These are phyloP conservation scores for Ensete ventricosum DNA, from an alignment of 176 grass and related monocot genomes.

Conservation along the genomic window DNA sequence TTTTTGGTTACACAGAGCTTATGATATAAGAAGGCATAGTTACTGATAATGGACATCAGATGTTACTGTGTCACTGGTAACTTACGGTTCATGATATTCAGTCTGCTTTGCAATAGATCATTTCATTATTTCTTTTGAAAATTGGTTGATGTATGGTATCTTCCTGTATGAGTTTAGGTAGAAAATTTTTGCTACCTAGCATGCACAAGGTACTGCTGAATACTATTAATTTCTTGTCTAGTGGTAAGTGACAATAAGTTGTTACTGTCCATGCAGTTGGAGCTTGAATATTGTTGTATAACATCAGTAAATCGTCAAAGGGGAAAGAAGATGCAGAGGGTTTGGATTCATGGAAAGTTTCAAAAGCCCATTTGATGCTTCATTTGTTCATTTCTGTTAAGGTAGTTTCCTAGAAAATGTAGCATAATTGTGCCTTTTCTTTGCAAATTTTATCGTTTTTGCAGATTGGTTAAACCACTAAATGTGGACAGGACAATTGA, in stretches of 20 bases:
- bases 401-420: background rate
- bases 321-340: constrained; percentile 72
- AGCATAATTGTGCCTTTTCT: background rate
- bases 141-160: background rate
- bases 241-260: background rate
- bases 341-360: constrained; percentile 94
- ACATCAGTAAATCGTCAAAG: constrained; percentile 67
- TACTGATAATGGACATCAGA: no score
- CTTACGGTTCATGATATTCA: background rate
- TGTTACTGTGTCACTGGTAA: background rate
- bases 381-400: background rate
- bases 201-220: background rate
- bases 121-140: background rate
- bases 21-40: no score
- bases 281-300: constrained; percentile 89
- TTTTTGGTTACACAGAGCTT: no score
- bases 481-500: background rate
- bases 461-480: background rate
- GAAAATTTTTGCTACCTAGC: background rate
- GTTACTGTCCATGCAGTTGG: constrained; percentile 32
- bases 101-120: background rate
- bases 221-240: background rate
- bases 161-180: background rate
- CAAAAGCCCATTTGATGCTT: constrained; percentile 38
- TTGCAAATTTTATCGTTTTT: background rate